Evolutionary conservation across 192 early-diverging fungal genomes (phyloP).

Genomic region (Entomortierella chlamydospora): DNA sequence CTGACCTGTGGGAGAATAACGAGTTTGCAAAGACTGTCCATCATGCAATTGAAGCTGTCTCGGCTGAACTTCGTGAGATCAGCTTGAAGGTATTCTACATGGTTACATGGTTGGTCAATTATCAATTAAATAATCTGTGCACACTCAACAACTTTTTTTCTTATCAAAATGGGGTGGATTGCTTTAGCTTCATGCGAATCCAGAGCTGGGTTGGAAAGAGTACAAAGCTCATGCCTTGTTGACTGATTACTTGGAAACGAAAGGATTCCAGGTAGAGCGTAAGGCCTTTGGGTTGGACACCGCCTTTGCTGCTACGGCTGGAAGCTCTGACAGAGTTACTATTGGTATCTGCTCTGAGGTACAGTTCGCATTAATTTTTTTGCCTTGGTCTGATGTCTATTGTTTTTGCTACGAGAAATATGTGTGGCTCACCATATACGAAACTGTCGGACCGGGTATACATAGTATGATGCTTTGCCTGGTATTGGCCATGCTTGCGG

Average conservation of each 20-base stretch:
- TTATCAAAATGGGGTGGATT: no score
- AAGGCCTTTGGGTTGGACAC: conserved; percentile 74
- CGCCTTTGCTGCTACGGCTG: conserved; percentile 72
- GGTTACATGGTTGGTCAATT: no score
- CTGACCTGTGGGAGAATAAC: conserved; percentile 33
- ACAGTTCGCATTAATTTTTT: no score
- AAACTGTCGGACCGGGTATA: no score
- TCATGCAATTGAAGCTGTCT: conserved; percentile 51
- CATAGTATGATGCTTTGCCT: conserved; percentile 73
- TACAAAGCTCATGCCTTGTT: conserved; percentile 69
- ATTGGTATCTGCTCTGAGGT: conserved; percentile 52
- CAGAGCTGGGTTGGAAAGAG: conserved; percentile 69
- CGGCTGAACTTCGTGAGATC: conserved; percentile 55
- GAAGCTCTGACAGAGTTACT: conserved; percentile 44
- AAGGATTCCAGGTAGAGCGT: conserved; percentile 72
- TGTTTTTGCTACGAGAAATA: no score
- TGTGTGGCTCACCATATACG: no score
- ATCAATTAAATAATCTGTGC: not conserved
- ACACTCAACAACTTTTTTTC: not conserved
- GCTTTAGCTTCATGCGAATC: conserved; percentile 73
- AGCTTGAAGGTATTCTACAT: conserved; percentile 56
- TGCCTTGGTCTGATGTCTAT: no score
- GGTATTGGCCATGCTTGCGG: conserved; percentile 76
- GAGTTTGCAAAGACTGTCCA: conserved; percentile 44
- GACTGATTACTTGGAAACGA: conserved; percentile 69